Evolutionary conservation across 1,284 basidiomycete genomes (phyloP).

Genomic region (Ganoderma meredithae): DNA sequence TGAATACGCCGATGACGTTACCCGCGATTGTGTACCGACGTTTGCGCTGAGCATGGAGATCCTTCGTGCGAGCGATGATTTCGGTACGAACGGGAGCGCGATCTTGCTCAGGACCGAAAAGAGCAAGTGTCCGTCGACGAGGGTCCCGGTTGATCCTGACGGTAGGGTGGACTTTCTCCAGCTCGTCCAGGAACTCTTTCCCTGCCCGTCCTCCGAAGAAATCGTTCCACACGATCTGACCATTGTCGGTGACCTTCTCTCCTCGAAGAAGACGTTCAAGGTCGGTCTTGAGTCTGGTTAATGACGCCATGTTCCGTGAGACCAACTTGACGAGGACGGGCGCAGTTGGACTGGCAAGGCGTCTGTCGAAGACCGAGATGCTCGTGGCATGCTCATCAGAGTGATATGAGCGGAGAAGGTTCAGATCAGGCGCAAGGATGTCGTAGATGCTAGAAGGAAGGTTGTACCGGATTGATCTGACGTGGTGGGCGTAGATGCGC

Average conservation of each 20-base stretch:
- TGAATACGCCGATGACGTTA: constrained; percentile 52
- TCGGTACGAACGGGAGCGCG: constrained; percentile 49
- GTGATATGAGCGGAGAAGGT: constrained; percentile 35
- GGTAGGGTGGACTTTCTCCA: constrained; percentile 47
- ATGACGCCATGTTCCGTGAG: constrained; percentile 51
- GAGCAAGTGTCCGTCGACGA: constrained; percentile 51
- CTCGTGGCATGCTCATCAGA: constrained; percentile 33
- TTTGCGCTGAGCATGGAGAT: constrained; percentile 49
- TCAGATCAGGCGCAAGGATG: constrained; percentile 34
- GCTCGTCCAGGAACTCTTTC: constrained; percentile 47
- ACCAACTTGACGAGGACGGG: constrained; percentile 52
- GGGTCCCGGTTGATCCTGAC: constrained; percentile 54
- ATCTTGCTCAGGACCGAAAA: constrained; percentile 55
- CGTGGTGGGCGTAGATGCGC: constrained; percentile 55
- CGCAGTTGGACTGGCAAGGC: constrained; percentile 7
- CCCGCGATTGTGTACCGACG: constrained; percentile 55
- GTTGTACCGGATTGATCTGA: constrained; percentile 54
- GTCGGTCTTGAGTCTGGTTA: constrained; percentile 61
- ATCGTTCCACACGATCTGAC: constrained; percentile 65
- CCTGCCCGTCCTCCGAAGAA: constrained; percentile 59
- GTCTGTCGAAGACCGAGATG: constrained; percentile 34
- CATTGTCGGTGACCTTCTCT: constrained; percentile 58
- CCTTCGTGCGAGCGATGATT: constrained; percentile 54
- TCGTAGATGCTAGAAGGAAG: constrained; percentile 48
- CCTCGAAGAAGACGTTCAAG: constrained; percentile 68